These are phyloP conservation scores for Inonotus hispidus DNA, from an alignment of 1,284 basidiomycete species.

Conservation along the genomic window DNA sequence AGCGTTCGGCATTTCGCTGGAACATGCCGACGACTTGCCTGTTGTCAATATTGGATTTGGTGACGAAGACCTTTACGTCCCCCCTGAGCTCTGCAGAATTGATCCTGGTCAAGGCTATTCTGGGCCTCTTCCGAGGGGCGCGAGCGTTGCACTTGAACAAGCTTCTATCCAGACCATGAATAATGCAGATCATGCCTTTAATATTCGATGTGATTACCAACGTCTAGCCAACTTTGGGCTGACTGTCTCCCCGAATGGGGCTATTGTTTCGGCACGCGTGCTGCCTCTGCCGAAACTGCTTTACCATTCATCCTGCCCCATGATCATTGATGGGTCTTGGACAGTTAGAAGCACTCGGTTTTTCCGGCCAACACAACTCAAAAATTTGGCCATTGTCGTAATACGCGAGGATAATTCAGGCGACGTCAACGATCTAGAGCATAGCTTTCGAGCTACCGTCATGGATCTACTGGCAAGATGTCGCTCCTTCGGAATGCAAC, in stretches of 20 bases:
- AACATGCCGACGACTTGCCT: constrained; percentile 46
- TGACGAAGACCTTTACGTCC: constrained; percentile 42
- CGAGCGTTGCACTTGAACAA: neutral
- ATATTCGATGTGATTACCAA: constrained; percentile 38
- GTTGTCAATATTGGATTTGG: constrained; percentile 48
- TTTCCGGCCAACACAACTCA: neutral
- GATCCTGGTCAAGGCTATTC: constrained; percentile 46
- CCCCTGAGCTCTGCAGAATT: constrained; percentile 66
- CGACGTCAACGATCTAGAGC: constrained; percentile 32
- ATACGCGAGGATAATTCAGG: neutral
- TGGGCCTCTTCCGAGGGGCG: constrained; percentile 50
- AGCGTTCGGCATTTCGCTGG: constrained; percentile 55
- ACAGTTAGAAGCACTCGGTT: constrained; percentile 47
- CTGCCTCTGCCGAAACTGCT: constrained; percentile 50
- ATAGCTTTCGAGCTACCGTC: constrained; percentile 69
- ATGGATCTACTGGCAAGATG: constrained; percentile 28
- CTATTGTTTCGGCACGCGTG: constrained; percentile 54
- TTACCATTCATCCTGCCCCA: too few species aligned
- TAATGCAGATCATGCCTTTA: constrained; percentile 46
- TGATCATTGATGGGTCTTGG: constrained; percentile 52
- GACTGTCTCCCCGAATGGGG: constrained; percentile 48
- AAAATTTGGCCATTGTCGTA: neutral
- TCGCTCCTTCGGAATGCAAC: constrained; percentile 5
- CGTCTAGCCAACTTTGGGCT: constrained; percentile 49
- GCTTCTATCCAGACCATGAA: too few species aligned